Evolutionary conservation across 1,284 basidiomycete species (phyloP).

Genomic region (Lignosus rhinocerotis): DNA sequence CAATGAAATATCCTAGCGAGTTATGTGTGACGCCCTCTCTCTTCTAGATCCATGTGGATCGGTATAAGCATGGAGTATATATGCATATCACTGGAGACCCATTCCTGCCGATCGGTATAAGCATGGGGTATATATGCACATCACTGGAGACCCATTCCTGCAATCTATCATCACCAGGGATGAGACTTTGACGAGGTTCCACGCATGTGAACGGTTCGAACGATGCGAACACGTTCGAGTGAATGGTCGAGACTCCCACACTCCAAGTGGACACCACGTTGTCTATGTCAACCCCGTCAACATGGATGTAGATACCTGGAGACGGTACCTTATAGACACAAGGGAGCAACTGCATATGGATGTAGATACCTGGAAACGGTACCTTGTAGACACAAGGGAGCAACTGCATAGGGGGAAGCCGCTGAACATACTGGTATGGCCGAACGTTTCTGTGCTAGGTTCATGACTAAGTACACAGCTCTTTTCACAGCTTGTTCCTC

Average conservation of each 20-base stretch:
- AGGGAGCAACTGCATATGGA: conserved; percentile 43
- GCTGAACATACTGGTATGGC: conserved; percentile 59
- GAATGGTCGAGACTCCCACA: conserved; percentile 35
- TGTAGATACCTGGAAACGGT: conserved; percentile 58
- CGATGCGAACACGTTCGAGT: conserved; percentile 69
- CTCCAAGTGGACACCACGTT: conserved; percentile 49
- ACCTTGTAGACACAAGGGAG: conserved; percentile 48
- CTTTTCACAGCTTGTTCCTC: conserved; percentile 66
- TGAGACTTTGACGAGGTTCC: conserved; percentile 69
- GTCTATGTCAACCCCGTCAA: conserved; percentile 79
- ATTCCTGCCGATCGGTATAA: conserved; percentile 85
- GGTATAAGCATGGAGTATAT: conserved; percentile 80
- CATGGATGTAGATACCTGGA: conserved; percentile 65
- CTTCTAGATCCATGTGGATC: conserved; percentile 81
- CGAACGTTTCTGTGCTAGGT: background rate
- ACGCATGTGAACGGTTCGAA: conserved; percentile 86
- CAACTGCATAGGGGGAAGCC: conserved; percentile 46
- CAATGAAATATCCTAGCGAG: background rate
- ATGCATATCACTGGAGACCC: conserved; percentile 56
- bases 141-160: conserved; percentile 64
- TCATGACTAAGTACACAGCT: background rate
- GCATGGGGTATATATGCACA: conserved; percentile 58
- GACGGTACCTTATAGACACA: conserved; percentile 53
- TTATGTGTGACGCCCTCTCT: background rate
- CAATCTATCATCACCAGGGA: conserved; percentile 65